phyloP scores from a whole-genome alignment of 1,284 basidiomycete genomes.

The Neolentinus lepideus region DNA sequence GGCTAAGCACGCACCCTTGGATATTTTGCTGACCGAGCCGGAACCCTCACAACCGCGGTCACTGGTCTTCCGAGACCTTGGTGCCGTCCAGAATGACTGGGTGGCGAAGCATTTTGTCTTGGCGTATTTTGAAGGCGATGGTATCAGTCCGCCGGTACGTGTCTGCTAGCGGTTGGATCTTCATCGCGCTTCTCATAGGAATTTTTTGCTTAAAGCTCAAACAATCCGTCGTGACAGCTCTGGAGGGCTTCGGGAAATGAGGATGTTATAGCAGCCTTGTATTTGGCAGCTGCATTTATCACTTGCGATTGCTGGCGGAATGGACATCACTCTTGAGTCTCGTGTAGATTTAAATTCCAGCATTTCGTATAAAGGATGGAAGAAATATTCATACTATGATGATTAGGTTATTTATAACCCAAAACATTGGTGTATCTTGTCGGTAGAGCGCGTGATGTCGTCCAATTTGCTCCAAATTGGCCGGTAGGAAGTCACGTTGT shows the following conservation, averaged over 20 bases:
- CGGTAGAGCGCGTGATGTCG: conserved; percentile 54
- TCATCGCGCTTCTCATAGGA: too few species aligned
- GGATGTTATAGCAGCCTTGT: not conserved
- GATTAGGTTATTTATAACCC: too few species aligned
- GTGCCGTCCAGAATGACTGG: conserved; percentile 66
- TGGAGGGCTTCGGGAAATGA: conserved; percentile 8
- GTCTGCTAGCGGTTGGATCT: not conserved
- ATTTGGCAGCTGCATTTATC: not conserved
- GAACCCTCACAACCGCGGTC: conserved; percentile 39
- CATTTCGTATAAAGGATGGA: too few species aligned
- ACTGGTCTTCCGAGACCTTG: conserved; percentile 67
- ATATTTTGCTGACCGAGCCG: conserved; percentile 59
- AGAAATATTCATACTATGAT: too few species aligned
- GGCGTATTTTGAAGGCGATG: conserved; percentile 66
- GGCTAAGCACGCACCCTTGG: conserved; percentile 57
- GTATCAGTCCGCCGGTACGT: conserved; percentile 66
- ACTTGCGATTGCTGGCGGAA: not conserved
- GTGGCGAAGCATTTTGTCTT: conserved; percentile 64
- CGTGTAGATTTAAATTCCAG: too few species aligned
- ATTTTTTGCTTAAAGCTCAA: conserved; percentile 31
- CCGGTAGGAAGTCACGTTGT: conserved; percentile 31
- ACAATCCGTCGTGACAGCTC: conserved; percentile 19
- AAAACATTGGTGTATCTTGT: too few species aligned
- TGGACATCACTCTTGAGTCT: too few species aligned
- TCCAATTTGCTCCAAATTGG: conserved; percentile 46